phyloP scores from a whole-genome alignment of 2,329 filamentous ascomycete species.

The Metarhizium humberi region DNA sequence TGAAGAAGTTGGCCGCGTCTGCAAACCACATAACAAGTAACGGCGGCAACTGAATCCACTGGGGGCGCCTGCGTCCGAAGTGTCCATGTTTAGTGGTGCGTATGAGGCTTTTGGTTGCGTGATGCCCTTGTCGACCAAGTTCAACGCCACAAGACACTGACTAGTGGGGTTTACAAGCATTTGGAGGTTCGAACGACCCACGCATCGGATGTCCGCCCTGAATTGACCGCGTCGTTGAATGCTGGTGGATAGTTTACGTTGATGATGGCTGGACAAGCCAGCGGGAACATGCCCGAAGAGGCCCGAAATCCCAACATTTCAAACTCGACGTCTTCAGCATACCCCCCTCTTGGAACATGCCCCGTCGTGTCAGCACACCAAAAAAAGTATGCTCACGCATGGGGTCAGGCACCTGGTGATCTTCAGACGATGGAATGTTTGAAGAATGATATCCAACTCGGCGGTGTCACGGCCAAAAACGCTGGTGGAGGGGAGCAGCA shows the following conservation, averaged over 20 bases:
- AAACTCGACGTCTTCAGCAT: neutral
- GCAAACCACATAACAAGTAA: neutral
- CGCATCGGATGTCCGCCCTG: constrained; percentile 1
- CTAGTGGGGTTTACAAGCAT: neutral
- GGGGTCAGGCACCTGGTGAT: neutral
- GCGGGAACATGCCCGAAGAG: neutral
- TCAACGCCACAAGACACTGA: constrained; percentile 3
- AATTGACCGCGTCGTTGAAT: neutral
- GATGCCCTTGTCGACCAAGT: constrained; percentile 2
- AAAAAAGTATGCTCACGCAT: neutral
- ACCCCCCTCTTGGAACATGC: neutral
- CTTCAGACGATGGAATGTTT: neutral
- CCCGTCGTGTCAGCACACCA: neutral
- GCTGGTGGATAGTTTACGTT: neutral
- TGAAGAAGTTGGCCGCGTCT: neutral
- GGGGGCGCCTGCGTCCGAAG: neutral
- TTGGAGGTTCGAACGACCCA: constrained; percentile 1
- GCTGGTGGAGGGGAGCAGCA: neutral
- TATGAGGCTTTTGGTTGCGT: constrained; percentile 1
- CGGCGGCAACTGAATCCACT: constrained; percentile 1
- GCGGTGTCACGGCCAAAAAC: neutral
- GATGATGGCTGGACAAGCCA: neutral
- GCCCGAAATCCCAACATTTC: neutral
- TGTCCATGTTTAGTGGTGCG: constrained; percentile 3
- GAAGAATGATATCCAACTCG: neutral